Evolutionary conservation across 2,329 filamentous ascomycete species (phyloP), one percentile per base, ranked within the genome.

Genomic region (Microdochium nivale): DNA sequence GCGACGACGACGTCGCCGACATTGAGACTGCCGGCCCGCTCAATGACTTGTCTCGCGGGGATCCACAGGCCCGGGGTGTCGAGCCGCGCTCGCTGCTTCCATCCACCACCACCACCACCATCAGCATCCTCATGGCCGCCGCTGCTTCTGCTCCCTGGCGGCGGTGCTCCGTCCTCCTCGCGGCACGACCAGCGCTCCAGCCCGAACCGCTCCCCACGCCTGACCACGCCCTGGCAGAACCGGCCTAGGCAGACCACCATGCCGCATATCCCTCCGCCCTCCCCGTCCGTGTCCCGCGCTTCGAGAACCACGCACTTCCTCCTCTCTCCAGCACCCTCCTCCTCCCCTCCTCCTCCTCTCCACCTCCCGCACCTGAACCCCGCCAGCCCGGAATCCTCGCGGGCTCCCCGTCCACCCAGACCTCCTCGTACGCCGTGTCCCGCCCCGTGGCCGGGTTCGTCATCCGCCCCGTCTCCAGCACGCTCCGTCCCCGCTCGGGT

Each of bases 351-450:
- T 11, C 11, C 53, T 53, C 5, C 53, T 52, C 21, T 56, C 51
- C 24, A 13, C 47, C 3, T 49, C 51, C 32, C 23, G 53, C 5
- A n/a, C n/a, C n/a, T n/a, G n/a, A n/a, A n/a, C n/a, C n/a, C n/a
- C n/a, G n/a, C n/a, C n/a, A n/a, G n/a, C n/a, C n/a, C n/a, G 63
- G 58, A 1, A 61, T 60, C 0, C 66, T 67, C 2, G 67, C 62
- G 2, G 72, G 60, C 2, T 66, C 59, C 2, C 70, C 63, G 43
- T 82, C 78, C 1, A 68, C 64, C 85, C 85, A 88, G 2, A 86
- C 62, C 64, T 89, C 86, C 62, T 88, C 84, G 57, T 90, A 89
- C 1, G 67, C 66, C 10, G 74, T 74, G 37, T 73, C 63, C 1
- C 59, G 43, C 0, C 77, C 76, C 1, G 78, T 80, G 1, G 65